Percentiles rank a stretch among this genome's conserved stretches.
phyloP scores from a whole-genome alignment of 2,329 filamentous ascomycete genomes.

The Trichoderma endophyticum region DNA sequence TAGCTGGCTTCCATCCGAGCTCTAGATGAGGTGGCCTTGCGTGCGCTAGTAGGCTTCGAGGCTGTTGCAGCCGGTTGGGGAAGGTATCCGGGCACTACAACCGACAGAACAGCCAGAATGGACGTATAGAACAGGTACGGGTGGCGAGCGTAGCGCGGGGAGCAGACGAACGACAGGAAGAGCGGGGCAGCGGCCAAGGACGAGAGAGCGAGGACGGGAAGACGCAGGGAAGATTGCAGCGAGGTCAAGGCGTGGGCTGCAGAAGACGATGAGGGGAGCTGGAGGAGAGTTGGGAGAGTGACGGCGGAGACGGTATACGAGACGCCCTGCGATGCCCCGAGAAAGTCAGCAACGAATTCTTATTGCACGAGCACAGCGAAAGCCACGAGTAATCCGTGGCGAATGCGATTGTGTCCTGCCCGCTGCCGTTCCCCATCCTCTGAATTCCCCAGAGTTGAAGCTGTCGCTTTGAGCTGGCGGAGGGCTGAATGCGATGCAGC shows the following conservation, averaged over 20 bases:
- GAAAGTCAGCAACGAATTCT: neutral
- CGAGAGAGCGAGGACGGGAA: constrained; percentile 65
- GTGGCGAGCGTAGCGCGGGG: constrained; percentile 71
- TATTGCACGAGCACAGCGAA: neutral
- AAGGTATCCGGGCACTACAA: constrained; percentile 49
- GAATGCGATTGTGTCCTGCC: neutral
- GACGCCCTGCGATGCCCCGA: constrained; percentile 61
- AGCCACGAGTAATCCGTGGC: neutral
- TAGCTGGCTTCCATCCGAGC: constrained; percentile 67
- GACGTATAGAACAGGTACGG: constrained; percentile 89
- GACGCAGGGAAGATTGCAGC: constrained; percentile 60
- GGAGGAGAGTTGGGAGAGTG: constrained; percentile 75
- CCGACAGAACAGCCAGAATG: constrained; percentile 62
- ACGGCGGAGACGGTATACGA: constrained; percentile 80
- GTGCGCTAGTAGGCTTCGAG: constrained; percentile 25
- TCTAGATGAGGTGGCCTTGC: constrained; percentile 32
- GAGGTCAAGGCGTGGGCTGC: constrained; percentile 69
- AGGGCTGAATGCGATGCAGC: neutral
- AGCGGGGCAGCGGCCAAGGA: constrained; percentile 68
- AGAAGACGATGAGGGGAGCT: constrained; percentile 70
- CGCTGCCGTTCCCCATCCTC: neutral
- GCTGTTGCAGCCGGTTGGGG: constrained; percentile 32
- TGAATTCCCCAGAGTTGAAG: neutral
- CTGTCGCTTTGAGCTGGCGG: neutral
- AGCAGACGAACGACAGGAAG: constrained; percentile 72